Evolutionary conservation across 2,329 filamentous ascomycete species (phyloP), one percentile per base, ranked within the genome.

Genomic region (Aspergillus texensis): DNA sequence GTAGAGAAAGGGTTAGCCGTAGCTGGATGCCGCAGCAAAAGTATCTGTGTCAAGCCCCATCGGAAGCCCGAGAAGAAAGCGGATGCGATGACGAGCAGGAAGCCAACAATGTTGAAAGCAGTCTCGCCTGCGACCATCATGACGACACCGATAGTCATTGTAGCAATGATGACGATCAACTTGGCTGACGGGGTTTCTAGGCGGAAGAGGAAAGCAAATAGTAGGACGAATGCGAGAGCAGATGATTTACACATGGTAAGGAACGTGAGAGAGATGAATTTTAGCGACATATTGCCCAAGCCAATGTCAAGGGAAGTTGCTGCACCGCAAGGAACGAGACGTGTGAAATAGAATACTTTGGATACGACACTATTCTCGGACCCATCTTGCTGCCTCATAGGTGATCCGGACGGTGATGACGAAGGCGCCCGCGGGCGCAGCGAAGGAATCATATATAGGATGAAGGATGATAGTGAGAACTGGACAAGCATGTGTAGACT

Each of bases 171-270:
- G 68, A 86, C 84, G 45, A 96, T 90, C 10, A 99, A 86, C 71
- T 90, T 91, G 84, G 91, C 89, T 0, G 94, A 97, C 0, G 92
- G 93, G 12, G 87, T 87, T 79, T 99, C 95, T 58, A 99, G 88
- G 59, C 91, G 89, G 82, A 99, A 98, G 55, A 96, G 77, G 74
- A 99, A 97, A 66, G 95, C 95, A 76, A 99, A 99, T 56, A 97
- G 79, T 26, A 99, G 89, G 60, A 99, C 95, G 75, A 98, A 99
- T 52, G 92, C 94, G 26, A 99, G 86, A 19, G 94, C 92, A 11
- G 94, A 97, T 6, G 94, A 98, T 85, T 99, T 99, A 81, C 95
- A 98, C 95, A 99, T 98, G 64, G 95, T 99, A 80, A 97, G 96
- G 77, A 99, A 99, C 11, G 94, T 97, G 69, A 99, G 87, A 48